phyloP scores from a whole-genome alignment of 768 basidiomycete genomes.

The Tremella mesenterica region DNA sequence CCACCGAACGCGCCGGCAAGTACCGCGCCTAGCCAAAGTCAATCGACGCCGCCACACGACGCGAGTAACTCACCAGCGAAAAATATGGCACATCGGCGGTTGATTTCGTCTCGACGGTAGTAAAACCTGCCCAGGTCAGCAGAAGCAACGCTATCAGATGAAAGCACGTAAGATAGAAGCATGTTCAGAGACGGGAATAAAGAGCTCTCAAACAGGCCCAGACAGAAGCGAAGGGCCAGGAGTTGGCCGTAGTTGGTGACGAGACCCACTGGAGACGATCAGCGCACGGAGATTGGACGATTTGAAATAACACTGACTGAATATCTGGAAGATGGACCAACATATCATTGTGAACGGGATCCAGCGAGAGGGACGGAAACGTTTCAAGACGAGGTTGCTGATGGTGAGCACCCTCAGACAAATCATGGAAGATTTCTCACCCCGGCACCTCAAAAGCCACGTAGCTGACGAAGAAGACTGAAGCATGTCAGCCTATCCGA shows the following conservation, averaged over 20 bases:
- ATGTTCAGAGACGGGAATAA: slow-evolving; percentile 40
- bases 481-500: background rate
- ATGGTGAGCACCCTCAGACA: too few relatives aligned
- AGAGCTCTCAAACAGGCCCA: slow-evolving; percentile 38
- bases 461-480: slow-evolving; percentile 43
- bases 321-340: slow-evolving; percentile 40
- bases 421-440: too few relatives aligned
- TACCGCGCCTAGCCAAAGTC: too few relatives aligned
- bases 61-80: too few relatives aligned
- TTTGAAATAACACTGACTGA: slow-evolving; percentile 28
- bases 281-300: background rate
- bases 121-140: too few relatives aligned
- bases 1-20: slow-evolving; percentile 44
- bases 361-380: slow-evolving; percentile 35
- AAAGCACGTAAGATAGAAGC: too few relatives aligned
- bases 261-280: slow-evolving; percentile 30
- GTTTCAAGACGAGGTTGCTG: slow-evolving; percentile 41
- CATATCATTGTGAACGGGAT: slow-evolving; percentile 41
- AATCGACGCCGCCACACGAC: too few relatives aligned
- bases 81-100: slow-evolving; percentile 36
- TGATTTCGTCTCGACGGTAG: slow-evolving; percentile 40
- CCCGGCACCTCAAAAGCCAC: slow-evolving; percentile 42
- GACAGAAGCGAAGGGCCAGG: slow-evolving; percentile 37
- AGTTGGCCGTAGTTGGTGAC: slow-evolving; percentile 38
- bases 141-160: too few relatives aligned